These are phyloP conservation scores for Passiflora organensis DNA, from an alignment of 345 rosid species.

Conservation along the genomic window DNA sequence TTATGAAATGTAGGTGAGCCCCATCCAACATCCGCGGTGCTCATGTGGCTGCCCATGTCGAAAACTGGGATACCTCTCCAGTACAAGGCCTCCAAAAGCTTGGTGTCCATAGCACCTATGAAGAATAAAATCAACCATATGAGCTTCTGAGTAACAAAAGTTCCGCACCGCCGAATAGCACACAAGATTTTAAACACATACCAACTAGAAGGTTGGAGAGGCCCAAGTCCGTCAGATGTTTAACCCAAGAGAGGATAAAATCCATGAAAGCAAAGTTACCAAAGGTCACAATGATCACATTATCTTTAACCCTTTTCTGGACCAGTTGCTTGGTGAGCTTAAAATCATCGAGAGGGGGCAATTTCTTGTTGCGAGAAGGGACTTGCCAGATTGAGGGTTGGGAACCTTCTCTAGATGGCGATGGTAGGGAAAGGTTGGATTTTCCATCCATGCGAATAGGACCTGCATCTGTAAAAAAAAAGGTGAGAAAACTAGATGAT, in stretches of 20 bases:
- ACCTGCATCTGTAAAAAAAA: slow-evolving; percentile 33
- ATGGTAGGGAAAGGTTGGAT: slow-evolving; percentile 32
- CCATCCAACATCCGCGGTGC: slow-evolving; percentile 95
- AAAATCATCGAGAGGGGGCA: slow-evolving; percentile 77
- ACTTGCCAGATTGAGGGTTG: slow-evolving; percentile 64
- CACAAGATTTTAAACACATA: slow-evolving; percentile 21
- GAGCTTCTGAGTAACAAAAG: neutral
- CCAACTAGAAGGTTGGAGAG: slow-evolving; percentile 84
- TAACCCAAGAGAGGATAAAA: slow-evolving; percentile 95
- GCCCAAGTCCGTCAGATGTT: slow-evolving; percentile 78
- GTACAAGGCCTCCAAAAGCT: slow-evolving; percentile 83
- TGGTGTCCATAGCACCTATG: slow-evolving; percentile 94
- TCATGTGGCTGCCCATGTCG: slow-evolving; percentile 98
- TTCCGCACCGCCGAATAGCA: neutral
- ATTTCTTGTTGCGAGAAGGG: slow-evolving; percentile 54
- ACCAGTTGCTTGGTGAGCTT: slow-evolving; percentile 64
- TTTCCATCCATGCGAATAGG: slow-evolving; percentile 21
- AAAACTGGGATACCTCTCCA: slow-evolving; percentile 98
- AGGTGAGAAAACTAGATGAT: neutral
- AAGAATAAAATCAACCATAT: neutral
- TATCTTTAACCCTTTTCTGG: slow-evolving; percentile 59
- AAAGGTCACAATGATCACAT: slow-evolving; percentile 78
- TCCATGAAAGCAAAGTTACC: slow-evolving; percentile 97
- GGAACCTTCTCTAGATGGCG: slow-evolving; percentile 20
- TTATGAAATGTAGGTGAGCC: slow-evolving; percentile 96